These are phyloP conservation scores for Venturia pyrina DNA, from an alignment of 2,329 filamentous ascomycete species.

Conservation along the genomic window DNA sequence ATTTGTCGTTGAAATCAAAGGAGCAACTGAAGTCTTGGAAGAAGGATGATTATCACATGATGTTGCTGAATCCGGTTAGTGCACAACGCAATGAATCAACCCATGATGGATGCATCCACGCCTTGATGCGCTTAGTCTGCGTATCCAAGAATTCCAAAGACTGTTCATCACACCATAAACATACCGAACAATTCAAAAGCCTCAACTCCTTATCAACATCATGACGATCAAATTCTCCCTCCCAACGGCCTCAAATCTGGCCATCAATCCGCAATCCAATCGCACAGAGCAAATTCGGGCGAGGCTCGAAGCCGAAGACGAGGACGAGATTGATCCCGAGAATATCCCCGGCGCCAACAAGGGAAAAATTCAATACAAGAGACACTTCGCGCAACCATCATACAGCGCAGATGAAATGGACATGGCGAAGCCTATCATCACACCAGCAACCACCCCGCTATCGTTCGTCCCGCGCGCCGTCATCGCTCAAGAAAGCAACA, in stretches of 20 bases:
- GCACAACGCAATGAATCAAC: neutral
- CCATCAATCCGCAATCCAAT: neutral
- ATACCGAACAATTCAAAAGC: slow-evolving; percentile 24
- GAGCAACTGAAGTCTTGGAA: too few species aligned
- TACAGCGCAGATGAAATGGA: neutral
- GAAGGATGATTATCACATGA: neutral
- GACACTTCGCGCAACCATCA: neutral
- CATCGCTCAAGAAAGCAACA: neutral
- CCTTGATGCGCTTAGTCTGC: neutral
- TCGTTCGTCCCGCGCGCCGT: neutral
- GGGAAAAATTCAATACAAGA: neutral
- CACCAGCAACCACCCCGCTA: neutral
- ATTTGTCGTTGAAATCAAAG: too few species aligned
- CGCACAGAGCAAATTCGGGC: neutral
- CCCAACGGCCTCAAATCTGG: neutral
- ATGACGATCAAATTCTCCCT: neutral
- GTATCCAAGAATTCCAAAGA: neutral
- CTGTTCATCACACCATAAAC: slow-evolving; percentile 7
- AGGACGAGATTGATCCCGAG: neutral
- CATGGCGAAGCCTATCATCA: neutral
- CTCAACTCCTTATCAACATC: slow-evolving; percentile 15
- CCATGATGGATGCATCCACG: neutral
- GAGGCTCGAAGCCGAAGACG: neutral
- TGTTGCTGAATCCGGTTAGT: neutral
- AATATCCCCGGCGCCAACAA: neutral